A percentile compares a stretch with the other conserved stretches of the same genome.
Conservation (phyloP, 805 yeast genomes). For the Yarrowia sp. region DNA sequence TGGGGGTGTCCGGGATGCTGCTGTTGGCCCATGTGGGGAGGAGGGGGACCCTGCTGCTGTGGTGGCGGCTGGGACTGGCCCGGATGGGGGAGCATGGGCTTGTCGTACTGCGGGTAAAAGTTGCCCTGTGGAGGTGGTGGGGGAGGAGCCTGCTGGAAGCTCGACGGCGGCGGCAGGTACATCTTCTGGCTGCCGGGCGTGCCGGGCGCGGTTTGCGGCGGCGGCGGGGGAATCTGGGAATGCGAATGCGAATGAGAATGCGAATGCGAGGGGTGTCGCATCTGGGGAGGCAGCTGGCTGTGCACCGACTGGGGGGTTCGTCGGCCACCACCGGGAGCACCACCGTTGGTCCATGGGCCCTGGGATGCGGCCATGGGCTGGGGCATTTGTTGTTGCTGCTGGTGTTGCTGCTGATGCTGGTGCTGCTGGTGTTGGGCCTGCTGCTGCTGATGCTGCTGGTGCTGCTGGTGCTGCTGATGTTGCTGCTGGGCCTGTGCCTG, state of each 20-base stretch:
- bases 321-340: not conserved
- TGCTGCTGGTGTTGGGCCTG: not conserved
- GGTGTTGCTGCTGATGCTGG: not conserved
- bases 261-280: conserved; percentile 15
- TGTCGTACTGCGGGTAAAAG: conserved; percentile 21
- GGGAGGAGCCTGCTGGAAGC: conserved; percentile 17
- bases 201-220: not conserved
- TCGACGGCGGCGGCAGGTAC: conserved; percentile 7
- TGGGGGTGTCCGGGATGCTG: conserved; percentile 15
- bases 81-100: conserved; percentile 6
- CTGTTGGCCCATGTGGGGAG: not conserved
- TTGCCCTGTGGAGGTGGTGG: conserved; percentile 6
- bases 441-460: not conserved
- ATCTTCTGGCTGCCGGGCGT: not conserved
- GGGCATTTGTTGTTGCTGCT: not conserved
- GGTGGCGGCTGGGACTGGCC: not conserved
- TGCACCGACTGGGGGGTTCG: not conserved
- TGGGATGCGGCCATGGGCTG: not conserved
- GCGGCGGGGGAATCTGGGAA: conserved; percentile 9
- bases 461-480: not conserved
- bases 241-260: conserved; percentile 5
- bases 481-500: not conserved
- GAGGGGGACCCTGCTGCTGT: not conserved
- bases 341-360: not conserved
- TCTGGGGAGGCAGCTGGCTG: conserved; percentile 18